Evolutionary conservation across 2,329 filamentous ascomycete genomes (phyloP).

Genomic region (Falciphora oryzae): DNA sequence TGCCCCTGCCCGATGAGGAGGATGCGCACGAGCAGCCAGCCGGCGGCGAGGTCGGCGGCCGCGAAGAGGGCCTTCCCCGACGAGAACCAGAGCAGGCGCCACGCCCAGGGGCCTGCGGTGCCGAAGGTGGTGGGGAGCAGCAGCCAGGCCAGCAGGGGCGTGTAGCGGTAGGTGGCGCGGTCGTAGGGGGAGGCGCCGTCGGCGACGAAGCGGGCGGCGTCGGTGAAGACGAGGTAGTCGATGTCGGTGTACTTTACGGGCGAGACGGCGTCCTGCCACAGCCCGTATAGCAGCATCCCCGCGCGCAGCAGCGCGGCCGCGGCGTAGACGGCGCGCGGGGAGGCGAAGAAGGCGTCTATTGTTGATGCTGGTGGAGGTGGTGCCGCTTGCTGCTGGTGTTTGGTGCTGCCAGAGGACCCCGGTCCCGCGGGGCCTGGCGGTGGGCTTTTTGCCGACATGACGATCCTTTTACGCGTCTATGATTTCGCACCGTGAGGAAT

Average conservation of each 20-base stretch:
- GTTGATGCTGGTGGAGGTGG: constrained; percentile 9
- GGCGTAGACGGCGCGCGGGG: constrained; percentile 46
- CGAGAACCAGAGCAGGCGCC: constrained; percentile 55
- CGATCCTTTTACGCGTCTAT: background rate
- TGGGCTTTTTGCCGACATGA: background rate
- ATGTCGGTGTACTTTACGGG: constrained; percentile 98
- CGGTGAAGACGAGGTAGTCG: constrained; percentile 97
- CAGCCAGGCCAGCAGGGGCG: constrained; percentile 86
- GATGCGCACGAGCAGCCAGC: constrained; percentile 61
- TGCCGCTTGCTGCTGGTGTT: too few species aligned
- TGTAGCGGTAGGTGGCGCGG: constrained; percentile 94
- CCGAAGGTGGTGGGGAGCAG: constrained; percentile 70
- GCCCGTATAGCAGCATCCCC: constrained; percentile 75
- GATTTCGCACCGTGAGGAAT: too few species aligned
- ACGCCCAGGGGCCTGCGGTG: constrained; percentile 25
- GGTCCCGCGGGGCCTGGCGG: background rate
- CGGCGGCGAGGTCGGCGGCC: constrained; percentile 73
- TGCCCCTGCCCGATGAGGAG: constrained; percentile 25
- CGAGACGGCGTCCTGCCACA: constrained; percentile 87
- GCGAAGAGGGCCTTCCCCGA: constrained; percentile 89
- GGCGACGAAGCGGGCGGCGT: constrained; percentile 74
- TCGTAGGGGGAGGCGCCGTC: constrained; percentile 70
- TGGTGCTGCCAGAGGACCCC: background rate
- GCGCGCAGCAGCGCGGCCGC: constrained; percentile 61
- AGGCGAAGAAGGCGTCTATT: constrained; percentile 28